Evolutionary conservation across 2,329 filamentous ascomycete species (phyloP).

Genomic region (Cadophora gregata): DNA sequence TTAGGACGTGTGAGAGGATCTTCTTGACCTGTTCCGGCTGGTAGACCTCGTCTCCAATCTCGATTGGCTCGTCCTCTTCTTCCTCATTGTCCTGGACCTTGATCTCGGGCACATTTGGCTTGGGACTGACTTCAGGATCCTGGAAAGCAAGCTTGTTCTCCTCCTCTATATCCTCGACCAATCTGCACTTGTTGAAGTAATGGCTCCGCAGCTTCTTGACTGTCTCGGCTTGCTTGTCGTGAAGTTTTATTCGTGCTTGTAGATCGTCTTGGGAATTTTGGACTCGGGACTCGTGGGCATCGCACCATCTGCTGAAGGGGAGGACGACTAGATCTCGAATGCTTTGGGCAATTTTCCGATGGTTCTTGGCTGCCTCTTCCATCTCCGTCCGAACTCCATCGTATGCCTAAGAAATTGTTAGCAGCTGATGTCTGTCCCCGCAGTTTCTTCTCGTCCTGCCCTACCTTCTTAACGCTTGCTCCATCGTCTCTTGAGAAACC

Average conservation of each 20-base stretch:
- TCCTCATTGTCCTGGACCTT: conserved; percentile 77
- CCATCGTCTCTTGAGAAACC: conserved; percentile 93
- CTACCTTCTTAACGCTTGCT: conserved; percentile 97
- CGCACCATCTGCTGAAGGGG: conserved; percentile 95
- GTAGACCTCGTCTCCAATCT: conserved; percentile 91
- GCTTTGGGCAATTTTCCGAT: conserved; percentile 94
- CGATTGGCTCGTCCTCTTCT: conserved; percentile 81
- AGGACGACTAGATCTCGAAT: conserved; percentile 95
- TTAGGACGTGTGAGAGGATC: conserved; percentile 84
- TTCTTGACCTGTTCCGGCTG: conserved; percentile 87
- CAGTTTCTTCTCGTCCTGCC: neutral
- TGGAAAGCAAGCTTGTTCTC: conserved; percentile 99
- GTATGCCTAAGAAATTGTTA: conserved; percentile 70
- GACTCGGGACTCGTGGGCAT: conserved; percentile 88
- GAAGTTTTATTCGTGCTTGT: conserved; percentile 86
- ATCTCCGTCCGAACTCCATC: conserved; percentile 93
- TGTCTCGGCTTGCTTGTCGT: conserved; percentile 87
- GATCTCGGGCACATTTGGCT: conserved; percentile 77
- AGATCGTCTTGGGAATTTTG: conserved; percentile 96
- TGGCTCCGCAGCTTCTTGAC: conserved; percentile 93
- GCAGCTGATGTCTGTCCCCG: conserved; percentile 15
- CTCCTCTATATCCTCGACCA: conserved; percentile 95
- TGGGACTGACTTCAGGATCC: conserved; percentile 76
- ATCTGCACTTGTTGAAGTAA: conserved; percentile 98
- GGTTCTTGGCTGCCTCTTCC: conserved; percentile 86